Evolutionary conservation across 495 filamentous ascomycete species (phyloP).

Genomic region (Penicillium ochrochloron): DNA sequence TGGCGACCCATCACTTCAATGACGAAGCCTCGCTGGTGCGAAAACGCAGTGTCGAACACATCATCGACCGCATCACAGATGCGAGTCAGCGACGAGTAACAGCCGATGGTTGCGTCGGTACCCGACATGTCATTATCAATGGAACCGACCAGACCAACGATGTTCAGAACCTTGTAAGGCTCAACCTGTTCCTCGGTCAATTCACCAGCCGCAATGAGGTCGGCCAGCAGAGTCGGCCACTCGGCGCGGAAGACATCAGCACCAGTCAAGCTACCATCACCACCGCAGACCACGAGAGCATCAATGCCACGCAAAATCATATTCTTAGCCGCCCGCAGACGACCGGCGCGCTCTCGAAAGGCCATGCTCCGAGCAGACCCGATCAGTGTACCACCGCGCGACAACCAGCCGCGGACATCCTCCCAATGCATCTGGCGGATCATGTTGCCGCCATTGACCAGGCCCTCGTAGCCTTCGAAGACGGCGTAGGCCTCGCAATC

Average conservation of each 20-base stretch:
- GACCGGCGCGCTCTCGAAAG: constrained; percentile 85
- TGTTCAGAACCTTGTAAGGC: constrained; percentile 83
- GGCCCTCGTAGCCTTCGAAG: constrained; percentile 94
- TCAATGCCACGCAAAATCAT: constrained; percentile 92
- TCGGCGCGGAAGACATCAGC: constrained; percentile 91
- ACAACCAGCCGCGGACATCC: constrained; percentile 92
- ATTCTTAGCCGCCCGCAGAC: constrained; percentile 87
- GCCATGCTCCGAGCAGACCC: constrained; percentile 89
- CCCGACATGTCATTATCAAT: constrained; percentile 99
- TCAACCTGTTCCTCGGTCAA: constrained; percentile 70
- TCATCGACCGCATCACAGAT: constrained; percentile 95
- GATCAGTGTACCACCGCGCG: constrained; percentile 94
- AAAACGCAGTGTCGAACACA: constrained; percentile 95
- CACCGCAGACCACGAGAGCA: constrained; percentile 94
- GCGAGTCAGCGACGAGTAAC: constrained; percentile 87
- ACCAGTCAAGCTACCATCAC: constrained; percentile 95
- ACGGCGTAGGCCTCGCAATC: constrained; percentile 88
- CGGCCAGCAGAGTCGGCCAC: constrained; percentile 84
- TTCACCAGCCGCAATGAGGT: constrained; percentile 73
- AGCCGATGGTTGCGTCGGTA: constrained; percentile 97
- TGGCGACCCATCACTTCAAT: constrained; percentile 99
- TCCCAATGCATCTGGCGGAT: constrained; percentile 90
- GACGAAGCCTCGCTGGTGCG: constrained; percentile 97
- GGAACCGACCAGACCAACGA: constrained; percentile 93
- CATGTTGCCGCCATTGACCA: constrained; percentile 85